phyloP scores from a whole-genome alignment of 202 grass and related monocot genomes.

The Schoenoplectus triqueter region DNA sequence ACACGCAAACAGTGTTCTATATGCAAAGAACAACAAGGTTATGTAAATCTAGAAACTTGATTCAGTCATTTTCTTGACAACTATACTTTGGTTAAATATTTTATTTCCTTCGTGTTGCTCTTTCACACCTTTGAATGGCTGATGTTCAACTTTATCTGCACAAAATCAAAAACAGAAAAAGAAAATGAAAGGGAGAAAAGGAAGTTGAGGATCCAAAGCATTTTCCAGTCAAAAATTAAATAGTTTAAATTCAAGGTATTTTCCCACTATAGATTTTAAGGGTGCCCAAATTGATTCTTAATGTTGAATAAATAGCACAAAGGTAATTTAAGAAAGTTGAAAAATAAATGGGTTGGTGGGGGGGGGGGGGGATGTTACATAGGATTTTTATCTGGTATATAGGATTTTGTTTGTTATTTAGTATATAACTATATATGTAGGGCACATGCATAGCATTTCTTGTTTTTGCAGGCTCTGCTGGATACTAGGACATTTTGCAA shows the following conservation, averaged over 20 bases:
- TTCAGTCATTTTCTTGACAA: background rate
- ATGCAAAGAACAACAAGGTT: background rate
- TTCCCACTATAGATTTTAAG: background rate
- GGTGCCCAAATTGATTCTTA: background rate
- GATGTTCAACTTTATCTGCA: slow-evolving; percentile 2
- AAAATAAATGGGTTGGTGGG: no score
- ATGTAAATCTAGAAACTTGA: slow-evolving; percentile 33
- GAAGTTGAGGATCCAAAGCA: background rate
- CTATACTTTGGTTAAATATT: slow-evolving; percentile 11
- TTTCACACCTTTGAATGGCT: slow-evolving; percentile 12
- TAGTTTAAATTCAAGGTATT: background rate
- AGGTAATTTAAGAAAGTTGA: background rate
- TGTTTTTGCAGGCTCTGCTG: background rate
- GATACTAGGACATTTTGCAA: background rate
- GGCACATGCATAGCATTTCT: background rate
- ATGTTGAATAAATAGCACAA: background rate
- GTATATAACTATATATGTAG: background rate
- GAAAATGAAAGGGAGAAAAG: background rate
- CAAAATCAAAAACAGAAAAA: background rate
- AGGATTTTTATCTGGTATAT: no score
- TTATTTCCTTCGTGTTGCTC: slow-evolving; percentile 5
- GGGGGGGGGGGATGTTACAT: no score
- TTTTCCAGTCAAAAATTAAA: background rate
- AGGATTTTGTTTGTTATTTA: no score
- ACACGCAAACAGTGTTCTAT: background rate